Conservation (phyloP, 371 early-diverging fungal genomes). For the Syncephalis plumigaleata region DNA sequence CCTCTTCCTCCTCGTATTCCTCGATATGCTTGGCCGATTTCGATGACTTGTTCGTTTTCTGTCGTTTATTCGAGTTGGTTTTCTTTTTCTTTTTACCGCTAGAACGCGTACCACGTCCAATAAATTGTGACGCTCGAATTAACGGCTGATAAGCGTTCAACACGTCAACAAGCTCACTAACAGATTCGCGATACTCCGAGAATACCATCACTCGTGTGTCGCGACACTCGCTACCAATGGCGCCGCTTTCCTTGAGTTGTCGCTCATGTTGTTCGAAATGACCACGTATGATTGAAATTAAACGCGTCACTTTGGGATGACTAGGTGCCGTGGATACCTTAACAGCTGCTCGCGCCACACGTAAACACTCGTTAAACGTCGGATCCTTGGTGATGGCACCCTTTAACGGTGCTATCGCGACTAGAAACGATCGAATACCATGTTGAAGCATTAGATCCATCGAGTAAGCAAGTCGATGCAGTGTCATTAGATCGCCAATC, state of each 20-base stretch:
- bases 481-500: constrained; percentile 18
- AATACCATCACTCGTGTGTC: constrained; percentile 78
- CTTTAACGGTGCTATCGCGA: constrained; percentile 1
- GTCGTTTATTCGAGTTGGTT: constrained; percentile 71
- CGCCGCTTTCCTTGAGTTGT: constrained; percentile 1
- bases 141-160: constrained; percentile 45
- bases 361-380: constrained; percentile 19
- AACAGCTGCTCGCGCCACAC: constrained; percentile 12
- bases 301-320: constrained; percentile 67
- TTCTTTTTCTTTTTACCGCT: constrained; percentile 25
- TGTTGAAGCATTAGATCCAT: constrained; percentile 32
- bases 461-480: constrained; percentile 23
- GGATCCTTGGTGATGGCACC: constrained; percentile 10
- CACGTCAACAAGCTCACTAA: constrained; percentile 59
- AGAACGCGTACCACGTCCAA: constrained; percentile 52
- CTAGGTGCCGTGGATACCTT: constrained; percentile 30
- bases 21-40: constrained; percentile 11
- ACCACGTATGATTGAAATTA: constrained; percentile 38
- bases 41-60: constrained; percentile 12
- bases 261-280: constrained; percentile 39
- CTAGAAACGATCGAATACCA: constrained; percentile 41
- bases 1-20: constrained; percentile 14
- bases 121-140: constrained; percentile 51
- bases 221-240: no score
- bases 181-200: constrained; percentile 70